Percentiles rank a stretch among this genome's conserved stretches.
phyloP scores from a whole-genome alignment of 176 grass and related monocot species.

The Dendrocalamus sinicus region DNA sequence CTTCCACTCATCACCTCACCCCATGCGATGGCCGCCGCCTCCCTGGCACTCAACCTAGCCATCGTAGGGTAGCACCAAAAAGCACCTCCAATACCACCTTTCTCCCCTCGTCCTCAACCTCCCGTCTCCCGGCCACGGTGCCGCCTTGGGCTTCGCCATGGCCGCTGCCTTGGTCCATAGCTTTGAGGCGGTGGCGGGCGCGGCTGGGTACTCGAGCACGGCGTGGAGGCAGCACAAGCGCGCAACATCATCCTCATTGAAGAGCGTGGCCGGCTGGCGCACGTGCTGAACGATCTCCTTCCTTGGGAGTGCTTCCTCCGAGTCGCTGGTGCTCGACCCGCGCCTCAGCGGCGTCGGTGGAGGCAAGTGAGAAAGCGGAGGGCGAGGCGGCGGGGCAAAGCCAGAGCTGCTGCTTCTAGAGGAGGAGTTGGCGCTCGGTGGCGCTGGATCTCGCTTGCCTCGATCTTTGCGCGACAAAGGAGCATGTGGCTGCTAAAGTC shows the following conservation, averaged over 20 bases:
- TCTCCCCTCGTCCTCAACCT: no score
- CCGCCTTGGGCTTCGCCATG: no score
- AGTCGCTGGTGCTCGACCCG: background rate
- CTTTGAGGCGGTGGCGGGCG: accelerated
- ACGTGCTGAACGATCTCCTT: background rate
- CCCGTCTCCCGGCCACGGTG: no score
- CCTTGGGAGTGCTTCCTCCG: no score
- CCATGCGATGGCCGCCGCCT: no score
- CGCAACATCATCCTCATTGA: constrained; percentile 74
- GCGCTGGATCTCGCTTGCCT: constrained; percentile 62
- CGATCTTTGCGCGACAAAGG: constrained; percentile 66
- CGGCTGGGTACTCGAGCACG: constrained; percentile 36
- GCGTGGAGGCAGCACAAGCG: constrained; percentile 52
- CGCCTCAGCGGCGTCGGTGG: background rate
- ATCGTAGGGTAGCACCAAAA: no score
- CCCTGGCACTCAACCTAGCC: no score
- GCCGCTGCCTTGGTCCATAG: no score
- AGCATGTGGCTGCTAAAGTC: constrained; percentile 65
- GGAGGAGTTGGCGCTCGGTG: constrained; percentile 45
- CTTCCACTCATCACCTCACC: no score
- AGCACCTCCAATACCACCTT: no score
- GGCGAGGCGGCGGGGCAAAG: background rate
- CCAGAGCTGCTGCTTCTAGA: constrained; percentile 43
- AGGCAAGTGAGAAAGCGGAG: background rate
- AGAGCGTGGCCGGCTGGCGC: constrained; percentile 66